A percentile compares a stretch with the other conserved stretches of the same genome.
Conservation (phyloP, 2,329 filamentous ascomycete genomes). For the Trematosphaeria pertusa region DNA sequence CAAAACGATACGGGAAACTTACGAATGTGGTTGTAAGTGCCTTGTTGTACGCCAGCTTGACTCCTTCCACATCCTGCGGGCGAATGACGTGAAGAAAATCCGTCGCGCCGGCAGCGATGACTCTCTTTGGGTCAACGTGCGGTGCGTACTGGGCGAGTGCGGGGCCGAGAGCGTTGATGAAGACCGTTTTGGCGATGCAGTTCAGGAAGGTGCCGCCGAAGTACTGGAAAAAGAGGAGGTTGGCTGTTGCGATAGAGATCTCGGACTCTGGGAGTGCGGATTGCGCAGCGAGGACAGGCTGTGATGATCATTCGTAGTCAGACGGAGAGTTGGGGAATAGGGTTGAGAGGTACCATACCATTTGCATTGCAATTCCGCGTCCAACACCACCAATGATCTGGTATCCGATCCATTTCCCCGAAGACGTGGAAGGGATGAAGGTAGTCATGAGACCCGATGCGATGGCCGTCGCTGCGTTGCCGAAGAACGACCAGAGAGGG, state of each 20-base stretch:
- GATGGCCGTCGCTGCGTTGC: slow-evolving; percentile 39
- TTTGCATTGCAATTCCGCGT: slow-evolving; percentile 10
- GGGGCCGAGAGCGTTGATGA: slow-evolving; percentile 4
- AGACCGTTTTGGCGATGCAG: slow-evolving; percentile 8
- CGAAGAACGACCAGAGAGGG: slow-evolving; percentile 14
- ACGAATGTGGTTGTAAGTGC: background rate
- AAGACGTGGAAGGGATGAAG: slow-evolving; percentile 32
- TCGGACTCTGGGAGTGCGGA: slow-evolving; percentile 1
- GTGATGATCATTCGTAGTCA: background rate
- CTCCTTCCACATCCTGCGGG: background rate
- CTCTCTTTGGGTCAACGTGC: background rate
- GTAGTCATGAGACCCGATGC: slow-evolving; percentile 49
- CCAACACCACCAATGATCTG: slow-evolving; percentile 16
- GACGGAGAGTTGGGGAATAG: background rate
- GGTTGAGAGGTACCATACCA: slow-evolving; percentile 2
- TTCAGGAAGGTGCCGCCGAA: slow-evolving; percentile 6
- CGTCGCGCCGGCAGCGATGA: slow-evolving; percentile 10
- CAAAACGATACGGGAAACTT: background rate
- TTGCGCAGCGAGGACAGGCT: slow-evolving; percentile 8
- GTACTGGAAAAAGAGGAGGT: slow-evolving; percentile 9
- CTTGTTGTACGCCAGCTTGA: slow-evolving; percentile 4
- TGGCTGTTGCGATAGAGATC: slow-evolving; percentile 5
- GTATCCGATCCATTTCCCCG: slow-evolving; percentile 24
- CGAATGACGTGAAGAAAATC: background rate
- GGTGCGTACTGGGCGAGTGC: slow-evolving; percentile 2